Conservation (phyloP, 768 basidiomycete genomes). For the Scleroderma bovista region DNA sequence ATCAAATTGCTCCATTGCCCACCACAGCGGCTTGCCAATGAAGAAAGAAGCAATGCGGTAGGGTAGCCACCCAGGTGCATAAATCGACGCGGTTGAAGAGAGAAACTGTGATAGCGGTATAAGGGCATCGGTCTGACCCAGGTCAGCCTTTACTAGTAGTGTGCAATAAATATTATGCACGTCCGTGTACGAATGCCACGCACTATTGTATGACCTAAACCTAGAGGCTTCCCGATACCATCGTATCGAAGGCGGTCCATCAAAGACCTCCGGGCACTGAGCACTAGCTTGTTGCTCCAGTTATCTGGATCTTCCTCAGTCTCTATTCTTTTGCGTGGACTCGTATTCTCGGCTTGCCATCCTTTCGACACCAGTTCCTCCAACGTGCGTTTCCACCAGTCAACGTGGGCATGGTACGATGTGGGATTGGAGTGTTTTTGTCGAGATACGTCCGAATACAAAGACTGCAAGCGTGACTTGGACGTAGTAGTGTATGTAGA, state of each 20-base stretch:
- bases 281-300: slow-evolving; percentile 48
- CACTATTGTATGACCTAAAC: slow-evolving; percentile 68
- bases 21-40: slow-evolving; percentile 78
- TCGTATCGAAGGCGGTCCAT: slow-evolving; percentile 58
- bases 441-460: slow-evolving; percentile 84
- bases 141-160: slow-evolving; percentile 65
- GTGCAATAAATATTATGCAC: slow-evolving; percentile 19
- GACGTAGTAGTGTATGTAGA: slow-evolving; percentile 26
- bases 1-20: slow-evolving; percentile 78
- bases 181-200: slow-evolving; percentile 29
- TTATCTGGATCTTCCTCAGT: slow-evolving; percentile 5
- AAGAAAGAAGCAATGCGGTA: slow-evolving; percentile 64
- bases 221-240: slow-evolving; percentile 71
- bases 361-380: slow-evolving; percentile 56
- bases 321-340: slow-evolving; percentile 5
- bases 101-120: slow-evolving; percentile 54
- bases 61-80: slow-evolving; percentile 65
- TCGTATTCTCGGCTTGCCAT: slow-evolving; percentile 35
- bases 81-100: slow-evolving; percentile 51
- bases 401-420: slow-evolving; percentile 72
- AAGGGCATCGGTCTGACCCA: slow-evolving; percentile 40
- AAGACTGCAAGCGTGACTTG: slow-evolving; percentile 57
- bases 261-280: slow-evolving; percentile 50
- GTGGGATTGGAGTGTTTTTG: slow-evolving; percentile 83
- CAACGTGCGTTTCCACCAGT: slow-evolving; percentile 81